Base-by-base conservation (phyloP, 2,329 filamentous ascomycete genomes). In the Zymoseptoria ardabiliae region DNA sequence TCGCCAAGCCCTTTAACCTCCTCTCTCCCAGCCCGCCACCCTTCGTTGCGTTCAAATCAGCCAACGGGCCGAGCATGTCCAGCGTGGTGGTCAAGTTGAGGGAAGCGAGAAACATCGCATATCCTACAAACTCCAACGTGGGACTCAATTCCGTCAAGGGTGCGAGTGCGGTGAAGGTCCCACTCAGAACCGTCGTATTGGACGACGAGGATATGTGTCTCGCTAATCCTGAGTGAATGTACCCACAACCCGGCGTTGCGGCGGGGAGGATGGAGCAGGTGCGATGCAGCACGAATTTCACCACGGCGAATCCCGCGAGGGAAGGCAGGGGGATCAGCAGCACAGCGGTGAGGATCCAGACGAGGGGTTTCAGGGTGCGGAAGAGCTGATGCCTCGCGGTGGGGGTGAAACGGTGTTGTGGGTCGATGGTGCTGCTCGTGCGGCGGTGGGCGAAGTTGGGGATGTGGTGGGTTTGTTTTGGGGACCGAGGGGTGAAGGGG, bases 81-180 rank as follows among this genome's bases (percentile, higher is more conserved):
- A 58, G 55, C 8, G 56, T 8, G 5, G 50, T 19, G 8, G 60
- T 53, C 5, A 64, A 41, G 11, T 62, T 64, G 21, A 51, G n/a
- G 35, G 45, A 53, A 19, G 56, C 48, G n/a, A 53, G 53, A 45
- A 51, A 52, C 48, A 61, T 59, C 4, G 60, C 58, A 21, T 62
- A 50, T 11, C 56, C 56, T 22, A 64, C 19, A 20, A 60, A 60
- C 9, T 58, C 55, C 22, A 64, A 58, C 6, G 58, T 57, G 8
- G 53, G 35, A 8, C 56, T 55, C 3, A 59, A 53, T 9, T 53
- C 23, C 10, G 56, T 60, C 35, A 45, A 45, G 0, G 35, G 35
- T 13, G 4, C 4, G 2, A 45, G 2, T 1, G 35, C 35, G 2
- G 35, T 4, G 2, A 41, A 41, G 10, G 9, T 17, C 5, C 10